phyloP scores from a whole-genome alignment of 345 rosid species.

The Corchorus olitorius region DNA sequence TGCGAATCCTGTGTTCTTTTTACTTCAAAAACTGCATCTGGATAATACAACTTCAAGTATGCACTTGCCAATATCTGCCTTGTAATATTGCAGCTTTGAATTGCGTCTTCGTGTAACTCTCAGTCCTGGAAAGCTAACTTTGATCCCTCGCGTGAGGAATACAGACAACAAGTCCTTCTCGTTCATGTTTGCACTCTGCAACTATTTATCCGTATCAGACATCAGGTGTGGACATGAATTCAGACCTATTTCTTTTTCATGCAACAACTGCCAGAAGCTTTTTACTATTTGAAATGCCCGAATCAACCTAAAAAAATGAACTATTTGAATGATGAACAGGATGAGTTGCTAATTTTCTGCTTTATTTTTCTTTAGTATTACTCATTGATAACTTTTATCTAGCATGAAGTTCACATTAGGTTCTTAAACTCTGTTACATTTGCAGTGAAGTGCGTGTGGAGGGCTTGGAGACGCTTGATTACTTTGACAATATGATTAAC shows the following conservation, averaged over 20 bases:
- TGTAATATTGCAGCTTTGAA: conserved; percentile 71
- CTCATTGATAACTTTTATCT: conserved; percentile 6
- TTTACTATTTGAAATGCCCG: not conserved
- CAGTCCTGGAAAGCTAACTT: conserved; percentile 73
- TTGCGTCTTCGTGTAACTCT: conserved; percentile 80
- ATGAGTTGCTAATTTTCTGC: not conserved
- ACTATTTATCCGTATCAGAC: conserved; percentile 86
- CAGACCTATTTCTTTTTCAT: conserved; percentile 10
- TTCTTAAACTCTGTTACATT: conserved; percentile 34
- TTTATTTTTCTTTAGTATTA: not conserved
- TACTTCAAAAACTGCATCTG: not conserved
- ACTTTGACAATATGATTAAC: conserved; percentile 67
- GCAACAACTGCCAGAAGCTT: conserved; percentile 18
- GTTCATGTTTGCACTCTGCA: conserved; percentile 69
- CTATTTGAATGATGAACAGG: not conserved
- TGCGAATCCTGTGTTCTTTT: conserved; percentile 16
- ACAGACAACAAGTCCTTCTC: conserved; percentile 80
- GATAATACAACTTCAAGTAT: conserved; percentile 10
- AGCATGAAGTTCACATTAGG: conserved; percentile 13
- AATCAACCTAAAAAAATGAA: not conserved
- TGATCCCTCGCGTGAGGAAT: conserved; percentile 95
- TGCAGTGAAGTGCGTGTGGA: conserved; percentile 96
- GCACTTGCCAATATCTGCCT: conserved; percentile 8
- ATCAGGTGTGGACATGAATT: conserved; percentile 59
- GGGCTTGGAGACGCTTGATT: conserved; percentile 98